phyloP scores from a whole-genome alignment of 768 basidiomycete species.

The Hemileccinum impolitum region DNA sequence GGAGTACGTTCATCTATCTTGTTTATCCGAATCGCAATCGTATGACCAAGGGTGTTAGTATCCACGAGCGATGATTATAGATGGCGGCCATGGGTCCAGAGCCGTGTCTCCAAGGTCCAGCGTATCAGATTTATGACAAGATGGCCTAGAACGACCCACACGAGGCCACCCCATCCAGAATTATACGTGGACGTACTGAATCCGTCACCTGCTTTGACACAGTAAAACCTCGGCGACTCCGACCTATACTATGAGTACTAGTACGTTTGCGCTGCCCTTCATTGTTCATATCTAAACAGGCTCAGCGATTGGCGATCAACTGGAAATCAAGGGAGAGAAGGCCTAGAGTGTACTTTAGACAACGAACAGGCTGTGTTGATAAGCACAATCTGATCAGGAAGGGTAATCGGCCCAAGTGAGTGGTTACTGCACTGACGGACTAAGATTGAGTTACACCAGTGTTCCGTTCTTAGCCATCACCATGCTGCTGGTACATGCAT shows the following conservation, averaged over 20 bases:
- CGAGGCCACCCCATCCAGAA: not conserved
- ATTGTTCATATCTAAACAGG: too few species aligned
- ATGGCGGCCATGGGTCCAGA: not conserved
- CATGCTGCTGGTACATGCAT: too few species aligned
- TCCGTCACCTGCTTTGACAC: not conserved
- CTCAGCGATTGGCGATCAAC: too few species aligned
- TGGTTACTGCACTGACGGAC: not conserved
- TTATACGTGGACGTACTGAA: not conserved
- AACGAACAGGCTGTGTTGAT: not conserved
- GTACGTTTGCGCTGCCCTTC: too few species aligned
- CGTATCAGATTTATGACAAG: not conserved
- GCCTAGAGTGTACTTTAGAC: not conserved
- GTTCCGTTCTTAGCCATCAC: not conserved
- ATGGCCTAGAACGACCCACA: not conserved
- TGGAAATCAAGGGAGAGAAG: not conserved
- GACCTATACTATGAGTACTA: too few species aligned
- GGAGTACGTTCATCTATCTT: too few species aligned
- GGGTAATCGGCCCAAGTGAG: not conserved
- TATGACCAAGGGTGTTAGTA: too few species aligned
- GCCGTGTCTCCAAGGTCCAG: not conserved
- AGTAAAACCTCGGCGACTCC: too few species aligned
- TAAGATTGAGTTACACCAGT: not conserved
- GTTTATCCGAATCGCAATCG: too few species aligned
- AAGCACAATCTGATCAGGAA: not conserved
- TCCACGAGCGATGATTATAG: too few species aligned